Evolutionary conservation across 805 yeast species (phyloP), one percentile per base, ranked within the genome.

Genomic region (Wickerhamomyces hampshirensis): DNA sequence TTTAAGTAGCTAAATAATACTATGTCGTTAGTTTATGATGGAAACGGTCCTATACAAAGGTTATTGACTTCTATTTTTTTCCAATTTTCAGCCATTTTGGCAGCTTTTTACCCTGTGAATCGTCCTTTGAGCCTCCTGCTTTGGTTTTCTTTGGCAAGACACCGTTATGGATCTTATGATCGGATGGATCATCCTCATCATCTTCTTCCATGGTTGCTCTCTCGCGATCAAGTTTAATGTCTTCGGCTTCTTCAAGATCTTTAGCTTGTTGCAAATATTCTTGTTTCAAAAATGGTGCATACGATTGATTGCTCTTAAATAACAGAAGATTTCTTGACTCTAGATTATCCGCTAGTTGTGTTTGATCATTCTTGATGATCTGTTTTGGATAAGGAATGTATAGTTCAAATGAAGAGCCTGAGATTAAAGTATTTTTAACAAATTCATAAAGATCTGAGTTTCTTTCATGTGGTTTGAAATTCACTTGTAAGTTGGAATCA

Each of bases 361-460:
- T 42, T 0, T 55, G 47, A 34, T 60, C 59, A 10, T 51, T 42
- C 1, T 50, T 42, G 1, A 78, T 42, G 2, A 48, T 38, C 9
- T 50, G 46, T 17, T 40, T 34, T 3, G 86, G 86, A 40, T 75
- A 71, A 5, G 78, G 66, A 23, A 66, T 52, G n/a, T 51, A 57
- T 21, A 80, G 53, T 14, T 59, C 51, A 45, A 73, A 76, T 2
- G 38, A 34, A 5, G 59, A 58, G 18, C 59, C 31, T 4, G 12
- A 48, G 3, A 53, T 38, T 6, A 72, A 33, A 38, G 56, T 42
- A 37, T 60, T 31, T 29, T 45, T 26, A 38, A 63, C 56, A 24
- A 50, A 42, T 0, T 44, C 38, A 38, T 67, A 65, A 6, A 66
- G 42, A 8, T 47, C 50, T 0, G 30, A 13, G 31, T 60, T 49